These are phyloP conservation scores for Pseudognaphalium luteoalbum DNA, from an alignment of 129 eudicot genomes.

Conservation along the genomic window DNA sequence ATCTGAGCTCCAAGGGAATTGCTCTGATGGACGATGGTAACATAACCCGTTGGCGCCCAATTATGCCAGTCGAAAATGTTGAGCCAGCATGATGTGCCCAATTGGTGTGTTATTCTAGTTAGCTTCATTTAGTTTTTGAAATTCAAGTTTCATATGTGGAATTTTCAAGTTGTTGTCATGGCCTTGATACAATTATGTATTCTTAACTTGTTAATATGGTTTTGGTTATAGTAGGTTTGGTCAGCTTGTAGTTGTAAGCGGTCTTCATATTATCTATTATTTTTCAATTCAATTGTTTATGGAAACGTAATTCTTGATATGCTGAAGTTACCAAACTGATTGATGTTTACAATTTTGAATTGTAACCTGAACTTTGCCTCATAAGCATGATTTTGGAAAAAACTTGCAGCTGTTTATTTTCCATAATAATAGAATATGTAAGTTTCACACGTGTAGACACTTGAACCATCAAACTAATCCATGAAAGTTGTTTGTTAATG, in stretches of 20 bases:
- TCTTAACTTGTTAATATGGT: background rate
- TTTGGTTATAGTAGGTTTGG: no score
- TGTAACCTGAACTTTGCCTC: background rate
- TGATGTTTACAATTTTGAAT: background rate
- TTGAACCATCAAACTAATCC: background rate
- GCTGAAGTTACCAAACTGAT: background rate
- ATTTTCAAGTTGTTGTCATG: background rate
- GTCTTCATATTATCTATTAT: background rate
- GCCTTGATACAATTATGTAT: background rate
- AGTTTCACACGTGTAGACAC: background rate
- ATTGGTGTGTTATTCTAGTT: no score
- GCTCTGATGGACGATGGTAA: no score
- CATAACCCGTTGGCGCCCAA: no score
- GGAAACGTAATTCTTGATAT: background rate
- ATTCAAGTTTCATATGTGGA: background rate
- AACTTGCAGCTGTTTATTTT: constrained; percentile 8
- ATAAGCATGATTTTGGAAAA: background rate
- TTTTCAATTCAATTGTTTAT: background rate
- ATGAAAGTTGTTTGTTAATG: background rate
- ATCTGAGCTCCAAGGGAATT: no score
- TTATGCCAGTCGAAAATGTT: background rate
- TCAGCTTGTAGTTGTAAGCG: background rate
- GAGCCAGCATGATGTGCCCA: no score
- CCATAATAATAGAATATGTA: background rate
- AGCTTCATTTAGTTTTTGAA: no score